Percentiles rank a stretch among this genome's conserved stretches.
These are phyloP conservation scores for Paspalum notatum DNA, from an alignment of 176 grass and related monocot species.

Conservation along the genomic window DNA sequence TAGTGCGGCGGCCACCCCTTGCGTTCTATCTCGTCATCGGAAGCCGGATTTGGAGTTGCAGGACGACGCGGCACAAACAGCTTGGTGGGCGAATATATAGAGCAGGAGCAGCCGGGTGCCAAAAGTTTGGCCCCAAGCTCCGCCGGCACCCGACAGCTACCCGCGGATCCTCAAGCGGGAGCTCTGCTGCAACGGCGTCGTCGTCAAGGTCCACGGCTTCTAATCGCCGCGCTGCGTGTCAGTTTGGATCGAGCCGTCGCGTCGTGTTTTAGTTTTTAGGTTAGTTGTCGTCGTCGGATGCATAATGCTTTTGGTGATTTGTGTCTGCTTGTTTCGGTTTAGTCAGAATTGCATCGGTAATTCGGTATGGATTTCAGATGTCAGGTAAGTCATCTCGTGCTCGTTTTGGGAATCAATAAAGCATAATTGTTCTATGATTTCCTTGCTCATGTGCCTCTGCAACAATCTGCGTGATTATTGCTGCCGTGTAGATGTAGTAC, in stretches of 20 bases:
- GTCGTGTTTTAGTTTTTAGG: background rate
- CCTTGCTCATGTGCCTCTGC: too few relatives aligned
- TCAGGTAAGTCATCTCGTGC: background rate
- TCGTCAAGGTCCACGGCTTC: constrained; percentile 69
- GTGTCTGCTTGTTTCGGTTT: background rate
- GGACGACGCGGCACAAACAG: too few relatives aligned
- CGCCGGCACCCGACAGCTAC: too few relatives aligned
- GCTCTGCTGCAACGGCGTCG: constrained; percentile 58
- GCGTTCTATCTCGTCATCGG: too few relatives aligned
- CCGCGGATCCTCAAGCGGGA: constrained; percentile 63
- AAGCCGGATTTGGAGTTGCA: too few relatives aligned
- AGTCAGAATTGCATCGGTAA: background rate
- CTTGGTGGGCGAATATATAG: too few relatives aligned
- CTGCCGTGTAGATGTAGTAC: too few relatives aligned
- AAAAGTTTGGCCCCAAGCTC: too few relatives aligned
- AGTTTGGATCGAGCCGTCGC: background rate
- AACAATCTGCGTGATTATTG: too few relatives aligned
- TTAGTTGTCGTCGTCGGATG: background rate
- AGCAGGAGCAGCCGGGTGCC: too few relatives aligned
- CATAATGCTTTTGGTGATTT: background rate
- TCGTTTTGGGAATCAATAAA: constrained; percentile 9
- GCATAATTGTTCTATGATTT: background rate
- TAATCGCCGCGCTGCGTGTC: background rate
- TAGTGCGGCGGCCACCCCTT: too few relatives aligned
- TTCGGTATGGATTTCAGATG: background rate